Base-by-base conservation (phyloP, 495 filamentous ascomycete genomes). In the Xylaria bambusicola region DNA sequence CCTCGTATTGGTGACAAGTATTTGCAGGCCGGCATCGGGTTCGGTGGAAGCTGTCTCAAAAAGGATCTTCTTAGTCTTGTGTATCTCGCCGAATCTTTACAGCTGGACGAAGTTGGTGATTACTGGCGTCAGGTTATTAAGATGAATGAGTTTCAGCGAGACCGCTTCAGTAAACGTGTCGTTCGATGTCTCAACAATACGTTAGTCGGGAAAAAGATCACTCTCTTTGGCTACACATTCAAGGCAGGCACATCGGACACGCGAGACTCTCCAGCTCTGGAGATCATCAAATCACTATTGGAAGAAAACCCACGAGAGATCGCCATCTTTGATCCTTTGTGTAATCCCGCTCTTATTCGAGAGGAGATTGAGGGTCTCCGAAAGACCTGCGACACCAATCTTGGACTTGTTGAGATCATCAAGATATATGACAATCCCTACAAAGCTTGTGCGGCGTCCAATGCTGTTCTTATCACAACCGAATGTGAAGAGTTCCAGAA, bases 181-280 rank as follows among this genome's bases (percentile, higher is more conserved):
- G 82, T 92, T 53, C 72, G 73, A 23, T 83, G 84, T 47, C 78
- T 93, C 24, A 86, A 88, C 64, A 84, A 87, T 53, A 89, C 85
- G 5, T 75, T 92, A 0, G 79, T 81, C 1, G 81, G 82, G 17
- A 92, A 91, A 73, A 91, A 89, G 67, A 77, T 93, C 23, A 82
- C 87, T 1, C 67, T 93, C 4, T 78, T 95, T 1, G 91, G 91
- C 6, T 92, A 86, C 67, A 85, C 90, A 1, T 95, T 90, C 75
- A 93, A 95, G 76, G 89, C 91, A 66, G 79, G 90, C 62, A 93
- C 90, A 1, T 83, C 84, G 12, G 90, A 95, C 70, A 89, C 86
- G 6, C 81, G 91, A 7, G 89, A 92, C 68, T 85, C 83, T 44
- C 81, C 87, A 1, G 85, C 90, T 0, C 80, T 91, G 13, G 82